Conservation (phyloP, 1,284 basidiomycete species). For the Naganishia liquefaciens region DNA sequence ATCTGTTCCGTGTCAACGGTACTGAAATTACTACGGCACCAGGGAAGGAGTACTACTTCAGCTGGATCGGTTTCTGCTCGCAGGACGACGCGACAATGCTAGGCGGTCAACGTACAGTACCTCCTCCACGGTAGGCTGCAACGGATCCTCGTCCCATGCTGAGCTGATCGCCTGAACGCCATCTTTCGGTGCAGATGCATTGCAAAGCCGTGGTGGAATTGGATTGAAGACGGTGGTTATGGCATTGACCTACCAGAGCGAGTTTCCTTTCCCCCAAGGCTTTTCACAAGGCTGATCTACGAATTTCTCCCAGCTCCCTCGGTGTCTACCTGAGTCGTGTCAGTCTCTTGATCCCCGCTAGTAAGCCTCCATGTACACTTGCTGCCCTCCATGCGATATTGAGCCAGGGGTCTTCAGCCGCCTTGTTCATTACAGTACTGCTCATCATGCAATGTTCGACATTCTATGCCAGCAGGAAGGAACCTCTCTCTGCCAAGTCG, state of each 20-base stretch:
- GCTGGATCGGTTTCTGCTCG: slow-evolving; percentile 2
- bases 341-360: not conserved
- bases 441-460: no score
- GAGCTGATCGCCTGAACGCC: not conserved
- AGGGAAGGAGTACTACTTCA: slow-evolving; percentile 8
- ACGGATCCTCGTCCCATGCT: not conserved
- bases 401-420: no score
- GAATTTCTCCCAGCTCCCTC: not conserved
- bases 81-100: not conserved
- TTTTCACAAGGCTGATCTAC: not conserved
- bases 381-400: no score
- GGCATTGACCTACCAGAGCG: not conserved
- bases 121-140: not conserved
- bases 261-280: not conserved
- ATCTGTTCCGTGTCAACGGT: slow-evolving; percentile 5
- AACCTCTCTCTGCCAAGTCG: no score
- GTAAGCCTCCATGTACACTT: not conserved
- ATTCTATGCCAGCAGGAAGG: no score
- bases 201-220: not conserved
- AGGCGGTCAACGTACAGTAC: not conserved
- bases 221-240: slow-evolving; percentile 4
- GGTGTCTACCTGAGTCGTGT: slow-evolving; percentile 2
- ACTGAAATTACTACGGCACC: slow-evolving; percentile 4
- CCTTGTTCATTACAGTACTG: no score
- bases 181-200: not conserved